These are phyloP conservation scores for Solanum sitiens DNA, from an alignment of 257 asterid genomes.

Conservation along the genomic window DNA sequence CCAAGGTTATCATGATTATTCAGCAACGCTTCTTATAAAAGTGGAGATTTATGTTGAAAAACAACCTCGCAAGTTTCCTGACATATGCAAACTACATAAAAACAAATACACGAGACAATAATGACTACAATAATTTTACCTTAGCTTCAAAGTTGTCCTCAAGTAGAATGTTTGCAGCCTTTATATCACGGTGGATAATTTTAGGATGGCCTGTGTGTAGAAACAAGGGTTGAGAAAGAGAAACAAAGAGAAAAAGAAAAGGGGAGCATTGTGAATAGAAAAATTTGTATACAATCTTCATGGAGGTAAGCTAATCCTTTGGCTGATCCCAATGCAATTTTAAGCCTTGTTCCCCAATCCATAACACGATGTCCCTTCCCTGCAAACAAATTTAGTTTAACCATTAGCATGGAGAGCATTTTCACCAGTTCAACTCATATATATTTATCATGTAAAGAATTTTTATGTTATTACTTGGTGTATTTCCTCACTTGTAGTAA, in stretches of 20 bases:
- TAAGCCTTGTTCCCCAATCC: constrained; percentile 70
- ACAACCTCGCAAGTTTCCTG: not conserved
- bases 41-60: not conserved
- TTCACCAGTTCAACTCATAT: not conserved
- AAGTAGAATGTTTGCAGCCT: constrained; percentile 43
- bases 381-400: constrained; percentile 4
- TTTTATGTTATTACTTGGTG: not conserved
- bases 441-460: too few relatives aligned
- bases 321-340: constrained; percentile 87
- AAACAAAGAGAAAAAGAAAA: not conserved
- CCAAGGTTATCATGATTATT: not conserved
- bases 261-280: not conserved
- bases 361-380: constrained; percentile 67
- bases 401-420: not conserved
- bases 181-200: constrained; percentile 48
- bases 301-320: constrained; percentile 88
- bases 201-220: constrained; percentile 36
- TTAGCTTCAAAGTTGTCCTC: constrained; percentile 42
- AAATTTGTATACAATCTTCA: constrained; percentile 57
- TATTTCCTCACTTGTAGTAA: not conserved
- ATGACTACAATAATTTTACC: constrained; percentile 13
- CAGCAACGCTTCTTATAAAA: not conserved
- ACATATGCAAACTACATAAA: not conserved
- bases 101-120: not conserved
- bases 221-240: not conserved